Conservation (phyloP, 768 basidiomycete genomes). For the Serpula lacrymans region DNA sequence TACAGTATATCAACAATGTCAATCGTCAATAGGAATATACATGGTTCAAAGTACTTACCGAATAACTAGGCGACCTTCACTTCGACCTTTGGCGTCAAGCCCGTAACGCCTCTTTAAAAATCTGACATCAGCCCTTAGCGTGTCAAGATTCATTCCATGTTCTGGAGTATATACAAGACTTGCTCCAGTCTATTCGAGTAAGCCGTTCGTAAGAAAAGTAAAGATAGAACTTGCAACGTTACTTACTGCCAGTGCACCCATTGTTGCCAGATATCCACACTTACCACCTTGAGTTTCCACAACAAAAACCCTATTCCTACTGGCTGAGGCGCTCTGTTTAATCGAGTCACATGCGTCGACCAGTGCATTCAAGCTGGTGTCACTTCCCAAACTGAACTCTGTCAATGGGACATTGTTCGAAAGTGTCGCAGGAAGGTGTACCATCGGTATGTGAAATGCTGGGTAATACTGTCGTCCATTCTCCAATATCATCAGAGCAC, state of each 20-base stretch:
- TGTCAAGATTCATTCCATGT: constrained; percentile 78
- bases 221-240: too few species aligned
- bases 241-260: constrained; percentile 93
- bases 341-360: constrained; percentile 98
- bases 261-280: constrained; percentile 92
- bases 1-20: constrained; percentile 23
- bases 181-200: constrained; percentile 69
- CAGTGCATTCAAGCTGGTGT: constrained; percentile 96
- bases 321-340: constrained; percentile 97
- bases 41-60: constrained; percentile 59
- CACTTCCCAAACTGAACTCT: constrained; percentile 92
- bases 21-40: too few species aligned
- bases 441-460: constrained; percentile 93
- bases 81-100: constrained; percentile 84
- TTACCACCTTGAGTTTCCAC: constrained; percentile 98
- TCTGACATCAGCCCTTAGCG: constrained; percentile 77
- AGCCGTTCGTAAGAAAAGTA: too few species aligned
- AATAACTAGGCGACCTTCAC: constrained; percentile 91
- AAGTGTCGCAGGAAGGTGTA: constrained; percentile 93
- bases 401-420: constrained; percentile 98
- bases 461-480: constrained; percentile 81
- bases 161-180: constrained; percentile 94
- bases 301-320: constrained; percentile 93
- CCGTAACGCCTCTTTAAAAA: constrained; percentile 84
- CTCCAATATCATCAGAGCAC: constrained; percentile 72